Evolutionary conservation across 1,139 yeast genomes (phyloP).

Genomic region (Trichomonascaceae sp.): DNA sequence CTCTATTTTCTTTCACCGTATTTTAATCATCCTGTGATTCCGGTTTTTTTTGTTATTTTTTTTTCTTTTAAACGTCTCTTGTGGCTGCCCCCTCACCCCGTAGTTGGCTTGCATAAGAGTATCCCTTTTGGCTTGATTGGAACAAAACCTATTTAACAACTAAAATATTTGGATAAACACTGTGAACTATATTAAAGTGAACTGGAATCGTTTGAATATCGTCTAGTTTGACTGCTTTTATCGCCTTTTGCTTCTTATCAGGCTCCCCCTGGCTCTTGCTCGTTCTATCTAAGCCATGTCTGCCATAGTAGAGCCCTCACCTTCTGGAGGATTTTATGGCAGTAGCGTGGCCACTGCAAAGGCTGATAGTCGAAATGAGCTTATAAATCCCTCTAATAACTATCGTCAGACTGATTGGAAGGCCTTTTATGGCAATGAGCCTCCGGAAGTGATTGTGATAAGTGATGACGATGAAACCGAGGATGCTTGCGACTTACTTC

Average conservation of each 20-base stretch:
- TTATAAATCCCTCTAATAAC: neutral
- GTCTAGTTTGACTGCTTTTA: neutral
- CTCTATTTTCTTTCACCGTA: neutral
- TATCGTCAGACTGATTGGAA: constrained; percentile 5
- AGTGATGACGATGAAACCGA: constrained; percentile 25
- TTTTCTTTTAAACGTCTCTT: neutral
- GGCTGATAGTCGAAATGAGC: neutral
- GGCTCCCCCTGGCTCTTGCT: neutral
- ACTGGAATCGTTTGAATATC: neutral
- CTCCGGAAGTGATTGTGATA: constrained; percentile 30
- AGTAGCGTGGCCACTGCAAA: neutral
- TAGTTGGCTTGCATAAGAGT: neutral
- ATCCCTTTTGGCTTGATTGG: neutral
- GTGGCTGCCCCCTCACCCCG: neutral
- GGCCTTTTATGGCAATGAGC: constrained; percentile 9
- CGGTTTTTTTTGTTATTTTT: neutral
- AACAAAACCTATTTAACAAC: neutral
- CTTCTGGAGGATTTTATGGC: constrained; percentile 7
- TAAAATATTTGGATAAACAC: neutral
- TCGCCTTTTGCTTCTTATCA: neutral
- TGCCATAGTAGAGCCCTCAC: constrained; percentile 12
- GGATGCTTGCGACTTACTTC: constrained; percentile 6
- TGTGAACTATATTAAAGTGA: neutral
- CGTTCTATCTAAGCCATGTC: constrained; percentile 5
- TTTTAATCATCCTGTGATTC: neutral